phyloP scores from a whole-genome alignment of 1,284 basidiomycete genomes.

The Mycosarcoma maydis region DNA sequence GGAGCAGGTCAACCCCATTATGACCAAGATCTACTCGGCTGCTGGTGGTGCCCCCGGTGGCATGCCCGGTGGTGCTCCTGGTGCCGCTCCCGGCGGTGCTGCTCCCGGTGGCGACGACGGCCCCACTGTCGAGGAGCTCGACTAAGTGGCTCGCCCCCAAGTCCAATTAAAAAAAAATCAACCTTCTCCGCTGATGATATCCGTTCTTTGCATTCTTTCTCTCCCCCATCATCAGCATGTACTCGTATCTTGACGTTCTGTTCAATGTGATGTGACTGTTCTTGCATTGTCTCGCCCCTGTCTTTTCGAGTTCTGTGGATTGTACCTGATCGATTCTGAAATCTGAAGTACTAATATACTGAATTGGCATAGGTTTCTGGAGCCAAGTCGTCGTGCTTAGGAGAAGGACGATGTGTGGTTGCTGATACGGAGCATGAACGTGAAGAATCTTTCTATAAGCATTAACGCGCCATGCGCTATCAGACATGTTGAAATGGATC shows the following conservation, averaged over 20 bases:
- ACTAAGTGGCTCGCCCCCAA: constrained; percentile 66
- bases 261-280: constrained; percentile 38
- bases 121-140: constrained; percentile 87
- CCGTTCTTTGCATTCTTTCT: constrained; percentile 31
- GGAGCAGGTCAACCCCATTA: constrained; percentile 88
- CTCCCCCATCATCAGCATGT: constrained; percentile 30
- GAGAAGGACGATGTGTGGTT: too few species aligned
- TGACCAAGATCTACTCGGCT: constrained; percentile 85
- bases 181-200: constrained; percentile 18
- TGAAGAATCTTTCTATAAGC: too few species aligned
- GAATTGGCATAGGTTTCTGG: too few species aligned
- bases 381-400: too few species aligned
- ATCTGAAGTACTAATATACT: too few species aligned
- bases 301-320: too few species aligned
- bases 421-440: too few species aligned
- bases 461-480: too few species aligned
- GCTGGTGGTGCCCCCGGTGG: constrained; percentile 73
- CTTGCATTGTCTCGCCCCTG: constrained; percentile 22
- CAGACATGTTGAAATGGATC: too few species aligned
- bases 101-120: constrained; percentile 73
- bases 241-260: constrained; percentile 39
- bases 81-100: constrained; percentile 57
- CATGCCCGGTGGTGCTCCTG: constrained; percentile 70
- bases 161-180: constrained; percentile 16
- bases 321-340: too few species aligned